These are phyloP conservation scores for Ramaria rubella DNA, from an alignment of 768 basidiomycete species.

Conservation along the genomic window DNA sequence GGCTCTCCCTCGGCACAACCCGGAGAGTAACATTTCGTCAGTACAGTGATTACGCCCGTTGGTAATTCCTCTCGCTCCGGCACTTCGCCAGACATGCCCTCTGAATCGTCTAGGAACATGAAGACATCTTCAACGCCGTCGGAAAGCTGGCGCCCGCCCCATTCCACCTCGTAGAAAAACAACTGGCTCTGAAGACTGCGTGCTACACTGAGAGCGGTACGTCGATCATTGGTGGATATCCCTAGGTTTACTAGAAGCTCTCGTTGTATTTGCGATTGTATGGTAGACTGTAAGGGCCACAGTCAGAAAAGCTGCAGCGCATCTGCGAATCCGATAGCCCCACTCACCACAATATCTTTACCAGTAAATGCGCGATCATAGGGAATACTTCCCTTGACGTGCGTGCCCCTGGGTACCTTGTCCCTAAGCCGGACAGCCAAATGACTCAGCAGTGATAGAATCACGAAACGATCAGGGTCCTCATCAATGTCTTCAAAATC, in stretches of 20 bases:
- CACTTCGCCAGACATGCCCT: slow-evolving; percentile 52
- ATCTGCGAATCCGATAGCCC: neutral
- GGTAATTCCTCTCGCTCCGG: slow-evolving; percentile 68
- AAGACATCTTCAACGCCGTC: slow-evolving; percentile 92
- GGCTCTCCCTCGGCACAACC: slow-evolving; percentile 73
- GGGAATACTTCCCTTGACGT: slow-evolving; percentile 89
- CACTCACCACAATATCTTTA: slow-evolving; percentile 83
- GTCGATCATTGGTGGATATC: slow-evolving; percentile 68
- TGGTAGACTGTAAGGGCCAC: slow-evolving; percentile 60
- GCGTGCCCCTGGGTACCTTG: slow-evolving; percentile 78
- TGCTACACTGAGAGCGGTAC: slow-evolving; percentile 81
- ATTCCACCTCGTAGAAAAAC: slow-evolving; percentile 96
- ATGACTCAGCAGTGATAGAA: slow-evolving; percentile 81
- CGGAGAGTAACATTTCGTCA: slow-evolving; percentile 87
- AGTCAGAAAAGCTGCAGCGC: neutral
- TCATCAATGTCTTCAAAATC: slow-evolving; percentile 49
- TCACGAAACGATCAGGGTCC: slow-evolving; percentile 73
- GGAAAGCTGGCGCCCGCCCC: slow-evolving; percentile 74
- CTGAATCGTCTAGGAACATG: slow-evolving; percentile 82
- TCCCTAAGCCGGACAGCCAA: slow-evolving; percentile 86
- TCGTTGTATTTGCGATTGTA: slow-evolving; percentile 80
- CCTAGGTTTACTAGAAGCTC: slow-evolving; percentile 74
- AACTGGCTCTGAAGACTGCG: slow-evolving; percentile 87
- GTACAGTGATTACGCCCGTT: slow-evolving; percentile 82
- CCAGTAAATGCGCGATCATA: slow-evolving; percentile 91